Conservation (phyloP, 2,329 filamentous ascomycete genomes). For the Sarocladiaceae sp. region DNA sequence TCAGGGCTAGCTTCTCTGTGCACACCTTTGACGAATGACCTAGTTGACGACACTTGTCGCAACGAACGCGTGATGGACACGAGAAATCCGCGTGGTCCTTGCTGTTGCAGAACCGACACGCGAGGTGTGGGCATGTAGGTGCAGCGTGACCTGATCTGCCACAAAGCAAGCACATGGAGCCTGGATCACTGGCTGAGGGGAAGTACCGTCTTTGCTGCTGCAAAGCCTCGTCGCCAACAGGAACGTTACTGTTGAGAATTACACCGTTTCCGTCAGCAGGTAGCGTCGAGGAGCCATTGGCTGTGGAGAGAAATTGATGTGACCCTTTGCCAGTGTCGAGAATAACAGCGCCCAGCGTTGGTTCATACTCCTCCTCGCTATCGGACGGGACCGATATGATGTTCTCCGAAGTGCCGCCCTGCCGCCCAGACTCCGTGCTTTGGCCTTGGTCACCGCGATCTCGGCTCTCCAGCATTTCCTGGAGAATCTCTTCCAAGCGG, state of each 20-base stretch:
- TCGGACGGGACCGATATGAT: slow-evolving; percentile 14
- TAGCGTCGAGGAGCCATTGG: neutral
- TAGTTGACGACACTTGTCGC: slow-evolving; percentile 54
- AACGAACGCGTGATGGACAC: slow-evolving; percentile 46
- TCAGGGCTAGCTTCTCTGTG: slow-evolving; percentile 45
- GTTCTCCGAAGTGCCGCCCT: neutral
- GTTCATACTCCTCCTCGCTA: slow-evolving; percentile 22
- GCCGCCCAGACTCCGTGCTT: neutral
- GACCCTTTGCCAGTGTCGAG: neutral
- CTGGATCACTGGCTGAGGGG: slow-evolving; percentile 36
- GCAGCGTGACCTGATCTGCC: slow-evolving; percentile 40
- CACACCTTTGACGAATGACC: slow-evolving; percentile 52
- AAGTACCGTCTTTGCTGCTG: slow-evolving; percentile 34
- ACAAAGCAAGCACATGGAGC: slow-evolving; percentile 45
- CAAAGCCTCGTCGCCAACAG: neutral
- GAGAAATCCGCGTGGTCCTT: slow-evolving; percentile 39
- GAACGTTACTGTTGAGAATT: neutral
- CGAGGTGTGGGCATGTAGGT: slow-evolving; percentile 35
- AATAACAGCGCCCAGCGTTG: slow-evolving; percentile 9
- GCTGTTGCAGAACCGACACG: slow-evolving; percentile 43
- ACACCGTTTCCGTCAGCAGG: neutral
- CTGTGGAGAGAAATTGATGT: neutral
- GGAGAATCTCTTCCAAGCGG: slow-evolving; percentile 1
- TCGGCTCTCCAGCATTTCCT: neutral
- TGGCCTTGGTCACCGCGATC: neutral